phyloP scores from a whole-genome alignment of 2,329 filamentous ascomycete species.

The Trichoderma breve region DNA sequence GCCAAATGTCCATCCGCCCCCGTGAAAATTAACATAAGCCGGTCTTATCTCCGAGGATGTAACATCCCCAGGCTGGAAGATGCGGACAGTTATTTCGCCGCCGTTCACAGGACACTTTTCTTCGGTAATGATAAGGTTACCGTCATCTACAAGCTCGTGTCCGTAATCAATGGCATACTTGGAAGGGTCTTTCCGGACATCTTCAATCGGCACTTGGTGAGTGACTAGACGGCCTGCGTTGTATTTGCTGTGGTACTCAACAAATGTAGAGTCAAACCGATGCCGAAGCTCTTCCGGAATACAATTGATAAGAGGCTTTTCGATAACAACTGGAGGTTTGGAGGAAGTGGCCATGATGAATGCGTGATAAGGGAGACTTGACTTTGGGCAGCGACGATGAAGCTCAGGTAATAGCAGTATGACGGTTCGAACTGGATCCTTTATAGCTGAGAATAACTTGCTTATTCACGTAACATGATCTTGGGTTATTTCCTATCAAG shows the following conservation, averaged over 20 bases:
- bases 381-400: neutral
- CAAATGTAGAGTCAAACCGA: neutral
- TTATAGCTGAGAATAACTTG: neutral
- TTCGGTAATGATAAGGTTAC: neutral
- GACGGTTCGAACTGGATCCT: neutral
- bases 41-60: neutral
- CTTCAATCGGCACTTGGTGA: neutral
- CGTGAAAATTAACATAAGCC: neutral
- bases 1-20: neutral
- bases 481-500: neutral
- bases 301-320: neutral
- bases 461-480: fast-evolving
- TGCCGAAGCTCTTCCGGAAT: neutral
- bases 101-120: neutral
- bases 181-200: neutral
- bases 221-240: neutral
- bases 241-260: neutral
- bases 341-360: neutral
- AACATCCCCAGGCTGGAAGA: neutral
- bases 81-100: neutral
- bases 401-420: neutral
- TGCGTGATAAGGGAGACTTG: neutral
- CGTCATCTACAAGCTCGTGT: neutral
- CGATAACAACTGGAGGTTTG: neutral
- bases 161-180: neutral